A percentile compares a stretch with the other conserved stretches of the same genome.
These are phyloP conservation scores for Podaxis pistillaris DNA, from an alignment of 768 basidiomycete genomes.

Conservation along the genomic window DNA sequence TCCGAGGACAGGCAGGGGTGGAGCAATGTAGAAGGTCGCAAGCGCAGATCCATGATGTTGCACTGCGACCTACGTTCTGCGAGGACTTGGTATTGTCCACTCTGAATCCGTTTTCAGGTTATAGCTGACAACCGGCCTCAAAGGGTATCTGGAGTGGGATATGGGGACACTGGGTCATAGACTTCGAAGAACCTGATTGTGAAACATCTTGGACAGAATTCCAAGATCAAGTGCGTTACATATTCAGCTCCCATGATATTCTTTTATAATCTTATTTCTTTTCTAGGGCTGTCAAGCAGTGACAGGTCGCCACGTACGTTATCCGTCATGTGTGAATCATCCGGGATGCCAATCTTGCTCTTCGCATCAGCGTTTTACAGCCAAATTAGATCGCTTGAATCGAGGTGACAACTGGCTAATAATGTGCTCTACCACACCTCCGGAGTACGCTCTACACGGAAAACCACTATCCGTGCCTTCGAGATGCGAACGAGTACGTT, in stretches of 20 bases:
- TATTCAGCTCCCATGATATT: not conserved
- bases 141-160: constrained; percentile 8
- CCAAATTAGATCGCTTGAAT: not conserved
- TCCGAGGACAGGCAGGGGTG: not conserved
- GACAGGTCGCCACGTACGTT: not conserved
- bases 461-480: not conserved
- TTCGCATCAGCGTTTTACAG: constrained; percentile 1
- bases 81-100: not conserved
- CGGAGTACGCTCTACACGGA: not conserved
- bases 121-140: not conserved
- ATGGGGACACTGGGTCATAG: constrained; percentile 8
- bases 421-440: constrained; percentile 5
- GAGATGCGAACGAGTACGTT: constrained; percentile 1
- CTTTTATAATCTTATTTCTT: not conserved
- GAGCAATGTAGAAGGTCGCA: not conserved
- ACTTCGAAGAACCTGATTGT: constrained; percentile 8
- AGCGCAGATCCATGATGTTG: not conserved
- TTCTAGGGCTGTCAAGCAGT: constrained; percentile 2
- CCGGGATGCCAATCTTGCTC: no score
- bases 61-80: not conserved
- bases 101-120: not conserved
- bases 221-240: not conserved
- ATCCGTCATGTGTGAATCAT: no score
- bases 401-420: constrained; percentile 1
- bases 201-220: not conserved